phyloP scores from a whole-genome alignment of 768 basidiomycete species.

The Leccinum olivaceopallidum region DNA sequence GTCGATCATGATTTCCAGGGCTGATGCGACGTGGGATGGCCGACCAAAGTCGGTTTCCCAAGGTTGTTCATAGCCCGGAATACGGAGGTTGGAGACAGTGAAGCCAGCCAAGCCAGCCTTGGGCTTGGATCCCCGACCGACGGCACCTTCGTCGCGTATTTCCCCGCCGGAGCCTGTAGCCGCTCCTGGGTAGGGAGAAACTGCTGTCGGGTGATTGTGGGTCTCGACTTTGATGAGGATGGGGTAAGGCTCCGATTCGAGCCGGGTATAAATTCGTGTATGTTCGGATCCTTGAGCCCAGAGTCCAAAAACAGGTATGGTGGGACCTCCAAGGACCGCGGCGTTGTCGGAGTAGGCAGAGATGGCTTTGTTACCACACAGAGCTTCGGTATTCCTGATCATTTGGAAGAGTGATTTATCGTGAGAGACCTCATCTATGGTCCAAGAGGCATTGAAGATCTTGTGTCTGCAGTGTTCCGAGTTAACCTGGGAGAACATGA shows the following conservation, averaged over 20 bases:
- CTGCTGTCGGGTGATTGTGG: conserved; percentile 98
- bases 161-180: conserved; percentile 98
- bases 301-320: conserved; percentile 73
- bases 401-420: conserved; percentile 88
- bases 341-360: conserved; percentile 99
- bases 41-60: conserved; percentile 96
- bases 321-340: conserved; percentile 79
- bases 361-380: conserved; percentile 75
- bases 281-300: conserved; percentile 29
- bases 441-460: conserved; percentile 99
- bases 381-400: conserved; percentile 93
- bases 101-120: conserved; percentile 95
- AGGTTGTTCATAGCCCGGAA: conserved; percentile 88
- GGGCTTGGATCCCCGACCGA: conserved; percentile 92
- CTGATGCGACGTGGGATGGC: conserved; percentile 88
- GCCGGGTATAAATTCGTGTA: conserved; percentile 52
- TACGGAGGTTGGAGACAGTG: conserved; percentile 90
- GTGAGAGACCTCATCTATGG: conserved; percentile 66
- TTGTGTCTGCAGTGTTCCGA: conserved; percentile 99
- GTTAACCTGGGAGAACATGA: conserved; percentile 99
- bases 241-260: conserved; percentile 67
- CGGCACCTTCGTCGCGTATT: conserved; percentile 96
- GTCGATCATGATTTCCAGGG: conserved; percentile 96
- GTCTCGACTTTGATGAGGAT: conserved; percentile 98
- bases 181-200: conserved; percentile 98